A percentile compares a stretch with the other conserved stretches of the same genome.
Evolutionary conservation across 805 yeast genomes (phyloP).

Genomic region (Sungouiella blattae): DNA sequence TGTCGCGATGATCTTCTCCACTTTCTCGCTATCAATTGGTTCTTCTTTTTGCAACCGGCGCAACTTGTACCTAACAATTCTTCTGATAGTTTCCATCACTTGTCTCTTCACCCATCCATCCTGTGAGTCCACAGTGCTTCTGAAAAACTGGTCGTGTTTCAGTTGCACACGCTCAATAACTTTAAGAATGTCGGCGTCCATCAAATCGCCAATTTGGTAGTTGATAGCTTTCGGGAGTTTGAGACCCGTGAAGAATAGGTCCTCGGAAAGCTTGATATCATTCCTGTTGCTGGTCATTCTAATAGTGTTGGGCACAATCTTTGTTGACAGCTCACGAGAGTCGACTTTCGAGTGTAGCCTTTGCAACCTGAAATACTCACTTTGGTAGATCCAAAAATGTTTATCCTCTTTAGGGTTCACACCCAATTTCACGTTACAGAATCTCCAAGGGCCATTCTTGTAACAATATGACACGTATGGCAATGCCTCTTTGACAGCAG

Average conservation of each 20-base stretch:
- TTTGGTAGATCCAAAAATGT: conserved; percentile 64
- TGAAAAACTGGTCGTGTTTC: conserved; percentile 34
- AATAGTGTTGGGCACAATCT: conserved; percentile 26
- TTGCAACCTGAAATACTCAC: conserved; percentile 72
- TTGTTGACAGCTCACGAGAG: conserved; percentile 10
- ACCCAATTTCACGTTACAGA: conserved; percentile 75
- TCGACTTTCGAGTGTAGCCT: conserved; percentile 16
- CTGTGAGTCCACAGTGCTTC: conserved; percentile 41
- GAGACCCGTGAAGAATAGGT: conserved; percentile 67
- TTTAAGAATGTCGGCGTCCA: conserved; percentile 56
- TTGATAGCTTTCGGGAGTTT: conserved; percentile 65
- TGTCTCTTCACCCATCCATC: conserved; percentile 80
- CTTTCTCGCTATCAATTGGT: conserved; percentile 39
- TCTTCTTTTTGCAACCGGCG: conserved; percentile 54
- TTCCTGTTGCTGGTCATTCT: conserved; percentile 12
- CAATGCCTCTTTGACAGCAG: conserved; percentile 65
- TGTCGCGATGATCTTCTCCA: conserved; percentile 41
- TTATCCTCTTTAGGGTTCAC: conserved; percentile 64
- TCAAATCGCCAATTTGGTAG: conserved; percentile 76
- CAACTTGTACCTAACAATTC: conserved; percentile 69
- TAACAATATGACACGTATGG: conserved; percentile 82
- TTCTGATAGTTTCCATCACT: conserved; percentile 61
- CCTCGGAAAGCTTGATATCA: conserved; percentile 23
- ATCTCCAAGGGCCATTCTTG: conserved; percentile 94
- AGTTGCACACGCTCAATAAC: conserved; percentile 34